Evolutionary conservation across 2,329 filamentous ascomycete species (phyloP), one percentile per base, ranked within the genome.

Genomic region (Furcasterigmium sp.): DNA sequence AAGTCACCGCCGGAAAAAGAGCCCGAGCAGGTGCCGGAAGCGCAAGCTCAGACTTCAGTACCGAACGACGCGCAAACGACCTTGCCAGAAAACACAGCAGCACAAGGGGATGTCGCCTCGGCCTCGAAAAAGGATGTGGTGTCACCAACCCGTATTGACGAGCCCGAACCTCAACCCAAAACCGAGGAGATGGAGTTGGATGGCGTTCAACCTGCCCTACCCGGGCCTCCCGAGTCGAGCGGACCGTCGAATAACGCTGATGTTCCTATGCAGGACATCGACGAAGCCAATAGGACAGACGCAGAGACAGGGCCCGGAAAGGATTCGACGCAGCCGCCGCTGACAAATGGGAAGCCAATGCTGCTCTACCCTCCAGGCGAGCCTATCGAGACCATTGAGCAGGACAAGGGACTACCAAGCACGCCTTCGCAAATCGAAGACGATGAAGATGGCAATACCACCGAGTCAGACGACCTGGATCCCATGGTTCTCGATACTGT

Each of bases 381-480:
- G 21, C 45, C 47, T 3, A 48, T 48, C 5, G 49, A 51, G 32
- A 50, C 46, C 37, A 34, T 59, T 32, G 61, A 62, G 39, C 54
- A 41, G 17, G 49, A 51, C 11, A 51, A 48, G 40, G 41, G 19
- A 23, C 55, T 56, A 6, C 64, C 65, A 0, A 75, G 66, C 46
- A 76, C 68, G 8, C 71, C 73, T 4, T 76, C 73, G 4, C 72
- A 70, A 32, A 62, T 67, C 23, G 67, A 67, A 23, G 69, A 51
- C 20, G 48, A 73, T 15, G 70, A 74, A 29, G 72, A 74, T 39
- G 74, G 73, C 25, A 66, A 77, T 40, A 72, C 73, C 38, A 78
- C 75, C 3, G 75, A 79, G 47, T 69, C 75, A 8, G 76, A 80
- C 39, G 74, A 73, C 34, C 66, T 75, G 29, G 68, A 75, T n/a